Conservation (phyloP, 1,284 basidiomycete genomes). For the Megacollybia platyphylla region DNA sequence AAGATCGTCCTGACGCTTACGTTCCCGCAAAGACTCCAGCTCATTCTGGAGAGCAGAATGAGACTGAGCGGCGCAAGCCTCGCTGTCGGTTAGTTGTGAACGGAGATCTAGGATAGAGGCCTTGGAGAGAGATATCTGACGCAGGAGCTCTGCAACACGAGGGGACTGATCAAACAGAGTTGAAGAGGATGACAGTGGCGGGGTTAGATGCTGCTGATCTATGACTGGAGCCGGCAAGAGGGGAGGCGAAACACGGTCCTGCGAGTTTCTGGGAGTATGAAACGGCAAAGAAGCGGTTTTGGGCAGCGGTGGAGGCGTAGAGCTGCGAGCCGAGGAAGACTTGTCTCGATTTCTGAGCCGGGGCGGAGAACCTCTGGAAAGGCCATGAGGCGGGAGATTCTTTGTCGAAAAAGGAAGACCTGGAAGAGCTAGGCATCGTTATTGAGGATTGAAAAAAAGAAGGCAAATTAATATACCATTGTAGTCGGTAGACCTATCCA, state of each 20-base stretch:
- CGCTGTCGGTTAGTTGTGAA: slow-evolving; percentile 64
- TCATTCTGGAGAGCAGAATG: slow-evolving; percentile 59
- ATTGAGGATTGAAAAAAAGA: not conserved
- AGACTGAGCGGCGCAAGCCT: slow-evolving; percentile 46
- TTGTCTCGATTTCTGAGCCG: slow-evolving; percentile 48
- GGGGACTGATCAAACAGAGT: slow-evolving; percentile 55
- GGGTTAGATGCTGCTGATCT: slow-evolving; percentile 20
- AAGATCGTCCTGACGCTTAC: slow-evolving; percentile 77
- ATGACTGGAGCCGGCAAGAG: slow-evolving; percentile 18
- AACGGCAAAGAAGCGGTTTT: slow-evolving; percentile 69
- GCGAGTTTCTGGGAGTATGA: slow-evolving; percentile 31
- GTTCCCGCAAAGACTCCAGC: slow-evolving; percentile 61
- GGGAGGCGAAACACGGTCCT: slow-evolving; percentile 18
- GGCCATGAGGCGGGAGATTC: slow-evolving; percentile 24
- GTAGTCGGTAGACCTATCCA: slow-evolving; percentile 51
- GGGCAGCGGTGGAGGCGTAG: slow-evolving; percentile 70
- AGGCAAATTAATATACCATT: slow-evolving; percentile 30
- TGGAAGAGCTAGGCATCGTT: slow-evolving; percentile 11
- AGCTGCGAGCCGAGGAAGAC: slow-evolving; percentile 37
- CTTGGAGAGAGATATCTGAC: slow-evolving; percentile 64
- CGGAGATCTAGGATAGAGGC: slow-evolving; percentile 60
- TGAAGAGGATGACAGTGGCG: slow-evolving; percentile 22
- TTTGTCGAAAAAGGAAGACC: slow-evolving; percentile 40
- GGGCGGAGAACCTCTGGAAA: slow-evolving; percentile 32
- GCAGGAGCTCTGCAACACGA: slow-evolving; percentile 61